phyloP scores from a whole-genome alignment of 1,139 yeast species.

The Entelexis sorbosivorans region DNA sequence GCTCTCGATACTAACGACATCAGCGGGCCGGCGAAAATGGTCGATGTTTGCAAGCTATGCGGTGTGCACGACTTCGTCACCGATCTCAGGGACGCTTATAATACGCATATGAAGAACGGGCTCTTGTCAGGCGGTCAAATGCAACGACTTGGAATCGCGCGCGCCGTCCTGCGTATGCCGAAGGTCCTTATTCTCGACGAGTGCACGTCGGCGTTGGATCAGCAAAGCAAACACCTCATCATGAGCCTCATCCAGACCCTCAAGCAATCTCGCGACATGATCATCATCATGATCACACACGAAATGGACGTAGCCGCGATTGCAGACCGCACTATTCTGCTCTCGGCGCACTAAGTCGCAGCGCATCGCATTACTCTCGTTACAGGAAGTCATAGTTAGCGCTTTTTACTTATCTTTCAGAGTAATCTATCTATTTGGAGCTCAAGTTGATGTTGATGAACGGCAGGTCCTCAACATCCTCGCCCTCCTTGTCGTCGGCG shows the following conservation, averaged over 20 bases:
- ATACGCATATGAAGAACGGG: slow-evolving; percentile 37
- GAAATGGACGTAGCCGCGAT: slow-evolving; percentile 57
- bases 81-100: slow-evolving; percentile 30
- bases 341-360: no score
- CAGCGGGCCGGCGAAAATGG: slow-evolving; percentile 29
- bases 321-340: slow-evolving; percentile 29
- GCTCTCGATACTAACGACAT: slow-evolving; percentile 37
- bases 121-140: slow-evolving; percentile 70
- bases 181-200: slow-evolving; percentile 55
- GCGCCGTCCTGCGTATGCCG: slow-evolving; percentile 57
- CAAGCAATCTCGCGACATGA: slow-evolving; percentile 43
- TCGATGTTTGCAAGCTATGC: slow-evolving; percentile 26
- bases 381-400: no score
- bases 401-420: no score
- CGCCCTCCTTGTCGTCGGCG: slow-evolving; percentile 84
- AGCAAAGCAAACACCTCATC: slow-evolving; percentile 40
- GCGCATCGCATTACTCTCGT: no score
- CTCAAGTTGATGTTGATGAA: slow-evolving; percentile 14
- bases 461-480: slow-evolving; percentile 60
- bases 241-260: slow-evolving; percentile 37
- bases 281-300: slow-evolving; percentile 82
- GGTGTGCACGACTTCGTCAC: slow-evolving; percentile 32
- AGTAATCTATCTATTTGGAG: background rate
- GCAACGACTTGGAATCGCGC: slow-evolving; percentile 75
- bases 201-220: slow-evolving; percentile 64